phyloP scores from a whole-genome alignment of 2,329 filamentous ascomycete species.

The Berkeleyomyces rouxiae region DNA sequence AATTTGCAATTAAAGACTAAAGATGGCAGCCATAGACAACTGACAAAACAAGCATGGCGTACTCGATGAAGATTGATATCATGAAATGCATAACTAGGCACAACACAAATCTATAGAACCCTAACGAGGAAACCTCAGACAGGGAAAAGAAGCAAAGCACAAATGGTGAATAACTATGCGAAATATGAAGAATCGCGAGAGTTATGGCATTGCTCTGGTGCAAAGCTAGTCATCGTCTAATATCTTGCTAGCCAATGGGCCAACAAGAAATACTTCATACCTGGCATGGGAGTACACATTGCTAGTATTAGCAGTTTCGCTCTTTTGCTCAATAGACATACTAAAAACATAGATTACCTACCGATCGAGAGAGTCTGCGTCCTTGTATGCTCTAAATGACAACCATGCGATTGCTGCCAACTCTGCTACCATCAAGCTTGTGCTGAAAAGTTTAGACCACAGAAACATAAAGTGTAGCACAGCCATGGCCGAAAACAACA shows the following conservation, averaged over 20 bases:
- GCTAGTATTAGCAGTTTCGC: conserved; percentile 15
- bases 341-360: conserved; percentile 29
- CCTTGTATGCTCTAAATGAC: conserved; percentile 63
- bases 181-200: no score
- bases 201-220: no score
- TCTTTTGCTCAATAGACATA: conserved; percentile 18
- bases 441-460: conserved; percentile 71
- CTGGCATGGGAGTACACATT: conserved; percentile 24
- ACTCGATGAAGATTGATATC: no score
- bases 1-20: background rate
- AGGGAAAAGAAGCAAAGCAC: background rate
- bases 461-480: conserved; percentile 72
- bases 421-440: conserved; percentile 65
- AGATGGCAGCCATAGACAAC: background rate
- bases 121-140: background rate
- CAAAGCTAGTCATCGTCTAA: conserved; percentile 59
- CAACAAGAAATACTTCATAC: conserved; percentile 78
- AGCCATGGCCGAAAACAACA: conserved; percentile 61
- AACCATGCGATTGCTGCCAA: conserved; percentile 60
- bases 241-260: conserved; percentile 69
- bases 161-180: background rate
- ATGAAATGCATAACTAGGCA: background rate
- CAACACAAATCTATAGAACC: background rate
- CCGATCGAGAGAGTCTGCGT: conserved; percentile 54
- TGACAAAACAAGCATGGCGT: background rate